Evolutionary conservation across 306 rosid species (phyloP), one percentile per base, ranked within the genome.

Genomic region (Cicer judaicum): DNA sequence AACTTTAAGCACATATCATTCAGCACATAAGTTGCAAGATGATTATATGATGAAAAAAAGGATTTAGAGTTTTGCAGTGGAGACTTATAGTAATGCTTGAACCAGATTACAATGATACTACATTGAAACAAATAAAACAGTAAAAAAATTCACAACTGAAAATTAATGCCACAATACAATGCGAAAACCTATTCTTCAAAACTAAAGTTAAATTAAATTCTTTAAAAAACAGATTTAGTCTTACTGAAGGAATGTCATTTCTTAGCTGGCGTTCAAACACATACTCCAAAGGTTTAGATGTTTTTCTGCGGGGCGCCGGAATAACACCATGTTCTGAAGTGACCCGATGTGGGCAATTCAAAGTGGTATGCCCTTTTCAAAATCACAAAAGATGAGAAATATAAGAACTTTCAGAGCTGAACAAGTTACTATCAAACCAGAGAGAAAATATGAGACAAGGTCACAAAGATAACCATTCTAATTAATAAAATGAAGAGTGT

Each of bases 241-340:
- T 84, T 84, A 93, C 98, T 0, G 64, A 78, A 81, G 87, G 86
- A 74, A 87, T 49, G 11, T 46, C 61, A 14, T 85, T 81, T 74
- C 92, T 80, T 68, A 93, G 86, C 84, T 93, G 97, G 81, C 98
- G 92, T 78, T 91, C 92, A 55, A 93, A 91, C 56, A 91, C 91
- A 79, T 89, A 93, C 12, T 84, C 85, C 76, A 93, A 70, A 13
- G 92, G 86, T 63, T 91, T 91, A n/a, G 64, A 52, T 49, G 88
- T 74, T 76, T 73, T 81, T 78, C 79, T 91, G 68, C 68, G 91
- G 6, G 93, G 84, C 15, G 98, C 91, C 6, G 97, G 98, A 70
- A 89, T 41, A 57, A 93, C 98, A 64, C 98, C 98, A 79, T 73
- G 84, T 77, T 93, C 96, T 34, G 96, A 87, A 55, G 92, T 82